Evolutionary conservation across 495 filamentous ascomycete species (phyloP).

Genomic region (Choiromyces venosus): DNA sequence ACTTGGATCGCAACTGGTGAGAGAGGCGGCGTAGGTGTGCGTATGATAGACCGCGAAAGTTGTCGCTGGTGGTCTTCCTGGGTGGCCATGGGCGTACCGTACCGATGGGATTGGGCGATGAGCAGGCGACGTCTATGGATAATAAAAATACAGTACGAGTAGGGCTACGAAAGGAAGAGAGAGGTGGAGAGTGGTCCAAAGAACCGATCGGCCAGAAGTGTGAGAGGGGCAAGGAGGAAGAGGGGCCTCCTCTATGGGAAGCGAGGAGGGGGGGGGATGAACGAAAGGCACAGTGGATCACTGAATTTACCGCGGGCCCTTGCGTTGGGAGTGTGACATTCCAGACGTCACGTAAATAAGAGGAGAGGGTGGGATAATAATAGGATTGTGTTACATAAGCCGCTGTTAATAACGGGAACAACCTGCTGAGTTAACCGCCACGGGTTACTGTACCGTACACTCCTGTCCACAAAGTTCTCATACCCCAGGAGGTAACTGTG

Average conservation of each 20-base stretch:
- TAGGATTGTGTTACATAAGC: slow-evolving; percentile 21
- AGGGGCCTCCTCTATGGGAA: not conserved
- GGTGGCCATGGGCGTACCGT: slow-evolving; percentile 9
- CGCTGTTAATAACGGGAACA: not conserved
- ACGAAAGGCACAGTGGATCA: not conserved
- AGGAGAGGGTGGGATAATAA: slow-evolving; percentile 16
- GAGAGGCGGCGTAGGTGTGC: slow-evolving; percentile 22
- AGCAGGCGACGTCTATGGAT: not conserved
- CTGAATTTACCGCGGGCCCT: not conserved
- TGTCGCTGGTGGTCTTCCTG: slow-evolving; percentile 23
- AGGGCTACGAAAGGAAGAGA: not conserved
- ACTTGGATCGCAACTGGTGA: slow-evolving; percentile 24
- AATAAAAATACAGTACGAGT: not conserved
- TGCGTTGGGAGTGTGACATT: not conserved
- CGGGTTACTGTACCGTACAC: too few species aligned
- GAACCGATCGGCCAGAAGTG: not conserved
- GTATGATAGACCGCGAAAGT: slow-evolving; percentile 12
- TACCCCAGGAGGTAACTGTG: too few species aligned
- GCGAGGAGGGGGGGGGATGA: not conserved
- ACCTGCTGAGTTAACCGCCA: not conserved
- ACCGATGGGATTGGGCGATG: not conserved
- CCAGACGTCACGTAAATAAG: not conserved
- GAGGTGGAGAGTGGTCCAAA: not conserved
- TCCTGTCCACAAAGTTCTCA: too few species aligned
- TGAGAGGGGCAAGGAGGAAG: not conserved